These are phyloP conservation scores for Ophiocordyceps polyrhachis-furcata DNA, from an alignment of 2,329 filamentous ascomycete species.

Conservation along the genomic window DNA sequence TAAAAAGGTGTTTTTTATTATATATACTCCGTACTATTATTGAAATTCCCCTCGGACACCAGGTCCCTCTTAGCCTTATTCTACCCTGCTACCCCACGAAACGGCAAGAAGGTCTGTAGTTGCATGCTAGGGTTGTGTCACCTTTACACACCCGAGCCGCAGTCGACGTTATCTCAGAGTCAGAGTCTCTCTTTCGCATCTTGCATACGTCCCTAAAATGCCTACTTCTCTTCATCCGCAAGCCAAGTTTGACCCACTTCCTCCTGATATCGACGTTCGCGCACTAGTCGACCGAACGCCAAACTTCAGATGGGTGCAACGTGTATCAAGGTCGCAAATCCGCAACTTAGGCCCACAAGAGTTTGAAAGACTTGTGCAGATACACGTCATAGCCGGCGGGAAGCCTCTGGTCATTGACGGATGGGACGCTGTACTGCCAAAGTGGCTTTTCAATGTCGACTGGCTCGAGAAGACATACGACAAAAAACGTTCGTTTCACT, in stretches of 20 bases:
- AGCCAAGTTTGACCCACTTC: conserved; percentile 80
- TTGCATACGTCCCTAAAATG: conserved; percentile 31
- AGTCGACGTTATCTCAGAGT: too few species aligned
- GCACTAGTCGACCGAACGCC: conserved; percentile 56
- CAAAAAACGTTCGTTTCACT: conserved; percentile 45
- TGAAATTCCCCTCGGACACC: too few species aligned
- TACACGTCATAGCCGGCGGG: conserved; percentile 70
- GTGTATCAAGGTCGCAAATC: conserved; percentile 64
- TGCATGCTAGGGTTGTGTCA: too few species aligned
- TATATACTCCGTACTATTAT: too few species aligned
- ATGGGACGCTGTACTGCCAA: conserved; percentile 59
- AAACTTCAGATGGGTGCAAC: conserved; percentile 75
- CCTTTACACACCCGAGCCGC: too few species aligned
- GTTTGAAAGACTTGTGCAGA: conserved; percentile 69
- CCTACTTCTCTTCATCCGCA: conserved; percentile 56
- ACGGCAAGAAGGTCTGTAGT: too few species aligned
- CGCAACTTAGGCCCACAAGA: conserved; percentile 55
- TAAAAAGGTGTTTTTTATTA: too few species aligned
- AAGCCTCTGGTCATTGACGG: conserved; percentile 83
- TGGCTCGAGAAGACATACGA: conserved; percentile 70
- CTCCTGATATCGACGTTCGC: conserved; percentile 65
- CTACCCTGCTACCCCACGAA: too few species aligned
- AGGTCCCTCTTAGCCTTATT: too few species aligned
- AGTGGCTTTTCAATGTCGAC: conserved; percentile 55
- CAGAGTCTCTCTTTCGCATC: too few species aligned